A percentile compares a stretch with the other conserved stretches of the same genome.
phyloP scores from a whole-genome alignment of 2,329 filamentous ascomycete genomes.

The Bipolaris zeicola region DNA sequence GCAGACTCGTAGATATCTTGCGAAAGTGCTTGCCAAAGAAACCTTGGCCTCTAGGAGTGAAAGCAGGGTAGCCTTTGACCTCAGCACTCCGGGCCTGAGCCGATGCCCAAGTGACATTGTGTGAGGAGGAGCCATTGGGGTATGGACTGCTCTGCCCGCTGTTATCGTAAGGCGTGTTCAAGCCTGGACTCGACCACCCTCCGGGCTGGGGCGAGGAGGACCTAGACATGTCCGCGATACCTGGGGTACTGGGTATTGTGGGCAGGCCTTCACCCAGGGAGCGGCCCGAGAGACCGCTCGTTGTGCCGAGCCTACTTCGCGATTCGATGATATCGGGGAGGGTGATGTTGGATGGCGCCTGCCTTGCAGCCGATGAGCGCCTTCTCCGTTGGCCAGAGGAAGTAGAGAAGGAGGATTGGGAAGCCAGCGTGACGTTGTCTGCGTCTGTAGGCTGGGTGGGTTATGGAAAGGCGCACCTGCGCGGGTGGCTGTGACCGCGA shows the following conservation, averaged over 20 bases:
- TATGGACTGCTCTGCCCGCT: constrained; percentile 73
- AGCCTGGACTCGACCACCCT: constrained; percentile 85
- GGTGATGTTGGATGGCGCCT: constrained; percentile 38
- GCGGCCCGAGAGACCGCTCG: constrained; percentile 41
- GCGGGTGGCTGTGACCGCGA: constrained; percentile 29
- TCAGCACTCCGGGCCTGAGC: constrained; percentile 77
- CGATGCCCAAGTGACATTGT: constrained; percentile 77
- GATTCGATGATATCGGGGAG: constrained; percentile 34
- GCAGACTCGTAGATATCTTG: constrained; percentile 77
- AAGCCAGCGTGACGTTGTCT: constrained; percentile 47
- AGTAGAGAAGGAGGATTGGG: constrained; percentile 45
- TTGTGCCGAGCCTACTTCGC: constrained; percentile 37
- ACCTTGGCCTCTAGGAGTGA: constrained; percentile 79
- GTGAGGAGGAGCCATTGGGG: constrained; percentile 55
- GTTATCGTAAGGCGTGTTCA: constrained; percentile 66
- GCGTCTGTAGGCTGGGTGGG: constrained; percentile 32
- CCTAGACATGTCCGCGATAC: constrained; percentile 70
- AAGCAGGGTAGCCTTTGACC: constrained; percentile 76
- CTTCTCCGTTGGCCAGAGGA: constrained; percentile 48
- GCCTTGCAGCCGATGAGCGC: constrained; percentile 48
- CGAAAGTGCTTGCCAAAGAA: constrained; percentile 88
- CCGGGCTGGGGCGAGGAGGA: constrained; percentile 86
- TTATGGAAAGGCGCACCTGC: constrained; percentile 27
- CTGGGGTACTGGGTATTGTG: constrained; percentile 47
- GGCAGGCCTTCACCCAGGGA: constrained; percentile 43